phyloP scores from a whole-genome alignment of 2,329 filamentous ascomycete genomes.

The Teratosphaeria destructans region DNA sequence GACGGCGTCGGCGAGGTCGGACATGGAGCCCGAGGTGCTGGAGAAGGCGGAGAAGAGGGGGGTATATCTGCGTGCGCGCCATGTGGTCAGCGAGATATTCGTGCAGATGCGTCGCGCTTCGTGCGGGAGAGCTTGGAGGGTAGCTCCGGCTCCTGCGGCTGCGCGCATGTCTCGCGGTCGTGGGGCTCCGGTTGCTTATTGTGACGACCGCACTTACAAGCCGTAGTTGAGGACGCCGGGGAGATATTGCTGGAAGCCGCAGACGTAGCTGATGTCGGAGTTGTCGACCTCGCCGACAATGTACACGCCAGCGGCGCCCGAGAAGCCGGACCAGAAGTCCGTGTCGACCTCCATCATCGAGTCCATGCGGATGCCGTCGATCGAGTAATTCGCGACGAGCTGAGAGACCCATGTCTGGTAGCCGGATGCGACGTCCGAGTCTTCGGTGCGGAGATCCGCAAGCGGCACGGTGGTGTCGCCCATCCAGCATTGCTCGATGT shows the following conservation, averaged over 20 bases:
- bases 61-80: slow-evolving; percentile 23
- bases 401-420: slow-evolving; percentile 50
- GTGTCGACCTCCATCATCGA: slow-evolving; percentile 38
- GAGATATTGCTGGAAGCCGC: slow-evolving; percentile 34
- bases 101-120: slow-evolving; percentile 14
- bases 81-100: neutral
- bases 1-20: slow-evolving; percentile 26
- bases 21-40: slow-evolving; percentile 27
- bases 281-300: slow-evolving; percentile 38
- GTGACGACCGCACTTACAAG: slow-evolving; percentile 17
- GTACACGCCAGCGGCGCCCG: slow-evolving; percentile 28
- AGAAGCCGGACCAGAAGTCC: slow-evolving; percentile 27
- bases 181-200: neutral
- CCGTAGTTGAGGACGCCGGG: slow-evolving; percentile 40
- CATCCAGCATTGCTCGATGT: slow-evolving; percentile 42
- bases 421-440: slow-evolving; percentile 36
- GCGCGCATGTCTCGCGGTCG: neutral
- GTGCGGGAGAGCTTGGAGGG: neutral
- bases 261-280: slow-evolving; percentile 27
- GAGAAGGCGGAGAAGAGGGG: slow-evolving; percentile 28
- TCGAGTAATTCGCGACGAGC: slow-evolving; percentile 50
- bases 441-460: slow-evolving; percentile 52
- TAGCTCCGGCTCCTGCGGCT: neutral
- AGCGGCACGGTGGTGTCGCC: slow-evolving; percentile 46
- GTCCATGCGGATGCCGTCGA: slow-evolving; percentile 46